Evolutionary conservation across 768 basidiomycete species (phyloP), one percentile per base, ranked within the genome.

Genomic region (Termitomyces sp.): DNA sequence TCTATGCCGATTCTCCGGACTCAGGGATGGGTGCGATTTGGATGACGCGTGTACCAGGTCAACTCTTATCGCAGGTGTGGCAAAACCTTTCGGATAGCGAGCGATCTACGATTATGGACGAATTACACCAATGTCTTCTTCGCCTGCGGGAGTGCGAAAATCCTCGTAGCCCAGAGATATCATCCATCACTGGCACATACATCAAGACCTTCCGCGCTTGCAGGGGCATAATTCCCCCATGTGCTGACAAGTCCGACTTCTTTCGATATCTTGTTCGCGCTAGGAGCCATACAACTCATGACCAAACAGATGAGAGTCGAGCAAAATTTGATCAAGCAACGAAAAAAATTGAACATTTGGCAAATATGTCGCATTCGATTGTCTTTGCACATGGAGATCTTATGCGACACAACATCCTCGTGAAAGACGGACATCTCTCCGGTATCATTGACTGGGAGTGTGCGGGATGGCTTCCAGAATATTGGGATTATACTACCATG

Each of bases 391-490:
- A 59, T 48, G 58, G 58, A 4, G 58, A 58, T 35, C 58, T 59
- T n/a, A 47, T 38, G 49, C 53, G 30, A 38, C 58, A 59, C 20
- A 59, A 51, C 38, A 55, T 59, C 24, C n/a, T 59, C 9, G 58
- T 59, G 6, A 50, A 59, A 32, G 54, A 56, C 12, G 52, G 54
- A 8, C 58, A 45, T 49, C 18, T 55, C 20, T 49, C 58, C 16
- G 54, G 48, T 3, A 50, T 59, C 12, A 45, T 66, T 36, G 62
- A 66, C 40, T 66, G 64, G 64, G 61, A 65, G 33, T 64, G 63
- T 52, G 61, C 66, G 40, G 66, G 53, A 36, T 67, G 64, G 64
- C 56, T 63, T 52, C 64, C 64, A 16, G 66, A 67, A 48, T 65
- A 65, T 46, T 66, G 64, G 63, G 60, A 66, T 20, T 64, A 62